Evolutionary conservation across 768 basidiomycete species (phyloP).

Genomic region (Podaxis sp.): DNA sequence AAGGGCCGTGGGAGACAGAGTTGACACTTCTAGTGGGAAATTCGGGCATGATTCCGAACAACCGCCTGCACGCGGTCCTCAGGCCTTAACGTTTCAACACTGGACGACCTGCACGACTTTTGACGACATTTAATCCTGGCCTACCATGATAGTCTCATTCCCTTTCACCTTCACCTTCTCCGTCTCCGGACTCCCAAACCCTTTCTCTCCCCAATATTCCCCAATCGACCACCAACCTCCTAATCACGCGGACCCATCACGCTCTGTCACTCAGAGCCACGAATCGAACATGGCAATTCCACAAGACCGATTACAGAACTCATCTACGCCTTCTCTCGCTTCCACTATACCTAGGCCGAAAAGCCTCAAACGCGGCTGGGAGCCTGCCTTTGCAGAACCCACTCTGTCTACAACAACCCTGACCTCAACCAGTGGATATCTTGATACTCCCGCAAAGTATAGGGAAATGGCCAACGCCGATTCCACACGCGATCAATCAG

Average conservation of each 20-base stretch:
- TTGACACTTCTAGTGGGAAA: no score
- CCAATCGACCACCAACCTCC: constrained; percentile 22
- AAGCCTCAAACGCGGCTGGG: constrained; percentile 65
- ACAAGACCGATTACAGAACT: constrained; percentile 18
- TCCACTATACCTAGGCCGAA: constrained; percentile 35
- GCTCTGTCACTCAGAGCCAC: constrained; percentile 20
- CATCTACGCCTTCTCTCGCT: constrained; percentile 36
- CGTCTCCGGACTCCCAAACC: constrained; percentile 67
- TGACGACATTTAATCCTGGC: constrained; percentile 15
- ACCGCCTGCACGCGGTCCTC: not conserved
- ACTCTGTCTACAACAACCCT: constrained; percentile 52
- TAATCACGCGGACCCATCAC: constrained; percentile 2
- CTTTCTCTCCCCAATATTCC: constrained; percentile 39
- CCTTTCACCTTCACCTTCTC: constrained; percentile 72
- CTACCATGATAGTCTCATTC: constrained; percentile 35
- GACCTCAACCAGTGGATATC: constrained; percentile 60
- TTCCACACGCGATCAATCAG: constrained; percentile 2
- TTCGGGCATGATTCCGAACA: not conserved
- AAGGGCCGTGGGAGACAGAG: no score
- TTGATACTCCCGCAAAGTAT: constrained; percentile 70
- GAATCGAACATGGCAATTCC: constrained; percentile 16
- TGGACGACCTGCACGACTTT: constrained; percentile 1
- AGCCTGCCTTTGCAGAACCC: constrained; percentile 58
- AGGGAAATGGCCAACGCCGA: constrained; percentile 39
- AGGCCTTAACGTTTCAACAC: not conserved